Base-by-base conservation (phyloP, 768 basidiomycete species). In the Tylopilus sp. region DNA sequence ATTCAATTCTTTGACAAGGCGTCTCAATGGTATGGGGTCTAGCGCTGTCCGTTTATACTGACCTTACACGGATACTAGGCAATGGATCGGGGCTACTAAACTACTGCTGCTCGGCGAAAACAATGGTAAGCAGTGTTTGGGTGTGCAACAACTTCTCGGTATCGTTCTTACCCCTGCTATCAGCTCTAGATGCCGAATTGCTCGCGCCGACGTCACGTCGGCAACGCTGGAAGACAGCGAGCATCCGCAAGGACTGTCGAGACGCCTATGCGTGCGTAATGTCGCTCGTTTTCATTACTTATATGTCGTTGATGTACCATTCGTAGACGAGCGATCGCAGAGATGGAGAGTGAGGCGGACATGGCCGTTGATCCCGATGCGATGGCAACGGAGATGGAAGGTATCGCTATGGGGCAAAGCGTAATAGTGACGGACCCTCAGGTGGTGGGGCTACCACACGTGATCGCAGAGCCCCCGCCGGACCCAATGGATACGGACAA, bases 1-100 rank as follows among this genome's bases (percentile, higher is more conserved):
- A 79, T 94, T n/a, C 83, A 80, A 41, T 95, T 92, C 70, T 94
- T 78, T 65, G 91, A 94, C 63, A 79, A 79, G 46, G 63, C 70
- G 1, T 71, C 75, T 55, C 78, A 85, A 54, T 87, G 91, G 87
- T 82, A 59, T 13, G 78, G n/a, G 60, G 1, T 15, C 5, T 7
- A 39, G 22, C 42, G 26, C 4, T 33, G 15, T 30, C 9, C 33
- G 18, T 17, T 39, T 22, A 15, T 49, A 47, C 36, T 23, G 12
- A 44, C n/a, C 21, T 53, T 11, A 56, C 15, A 44, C 23, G 36
- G 42, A 26, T 35, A 12, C 33, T 15, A 90, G 88, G 88, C 77
- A 81, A 69, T 86, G 78, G 74, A 72, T 91, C 4, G 63, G 73
- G 3, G 53, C 73, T 13, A 78, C 77, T 25, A 77, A 77, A 50